These are phyloP conservation scores for Aspergillus ellipticus DNA, from an alignment of 495 filamentous ascomycete species.

Conservation along the genomic window DNA sequence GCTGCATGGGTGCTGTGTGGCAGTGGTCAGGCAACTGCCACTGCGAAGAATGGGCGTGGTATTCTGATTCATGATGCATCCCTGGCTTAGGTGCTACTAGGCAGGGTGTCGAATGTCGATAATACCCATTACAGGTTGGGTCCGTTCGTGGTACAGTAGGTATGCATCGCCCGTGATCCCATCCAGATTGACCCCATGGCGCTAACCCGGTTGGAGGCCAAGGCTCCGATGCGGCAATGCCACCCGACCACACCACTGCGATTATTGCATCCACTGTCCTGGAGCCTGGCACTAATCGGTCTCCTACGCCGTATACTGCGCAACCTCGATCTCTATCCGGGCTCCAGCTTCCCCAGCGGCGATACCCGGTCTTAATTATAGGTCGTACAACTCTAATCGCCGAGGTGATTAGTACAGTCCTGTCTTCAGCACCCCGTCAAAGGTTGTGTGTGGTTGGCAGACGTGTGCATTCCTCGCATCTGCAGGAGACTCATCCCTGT, in stretches of 20 bases:
- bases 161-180: too few species aligned
- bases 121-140: too few species aligned
- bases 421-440: too few species aligned
- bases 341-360: not conserved
- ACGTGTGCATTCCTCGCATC: not conserved
- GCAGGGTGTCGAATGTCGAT: too few species aligned
- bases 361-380: not conserved
- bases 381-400: not conserved
- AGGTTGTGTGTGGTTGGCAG: not conserved
- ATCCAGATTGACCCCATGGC: too few species aligned
- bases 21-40: not conserved
- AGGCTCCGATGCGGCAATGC: not conserved
- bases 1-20: not conserved
- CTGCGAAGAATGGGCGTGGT: too few species aligned
- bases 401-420: too few species aligned
- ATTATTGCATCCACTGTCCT: not conserved
- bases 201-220: not conserved
- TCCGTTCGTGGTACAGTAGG: too few species aligned
- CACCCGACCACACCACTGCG: not conserved
- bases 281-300: not conserved
- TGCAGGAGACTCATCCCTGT: slow-evolving; percentile 8
- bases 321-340: too few species aligned
- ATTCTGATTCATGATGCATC: too few species aligned
- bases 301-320: too few species aligned
- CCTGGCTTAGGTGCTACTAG: too few species aligned